Base-by-base conservation (phyloP, 2,329 filamentous ascomycete genomes). In the Sarocladium oryzae region DNA sequence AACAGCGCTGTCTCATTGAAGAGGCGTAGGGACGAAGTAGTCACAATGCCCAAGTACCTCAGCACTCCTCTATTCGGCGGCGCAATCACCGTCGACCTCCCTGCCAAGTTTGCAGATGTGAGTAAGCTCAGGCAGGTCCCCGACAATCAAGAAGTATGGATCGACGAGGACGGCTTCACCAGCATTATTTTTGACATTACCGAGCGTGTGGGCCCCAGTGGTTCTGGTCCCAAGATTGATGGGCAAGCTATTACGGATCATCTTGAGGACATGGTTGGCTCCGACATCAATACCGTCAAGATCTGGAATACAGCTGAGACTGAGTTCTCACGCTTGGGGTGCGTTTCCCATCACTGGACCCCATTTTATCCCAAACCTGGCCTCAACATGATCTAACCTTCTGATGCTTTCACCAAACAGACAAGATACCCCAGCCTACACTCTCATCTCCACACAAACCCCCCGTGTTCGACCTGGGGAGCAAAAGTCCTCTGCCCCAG, bases 171-270 rank as follows among this genome's bases (percentile, higher is more conserved):
- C 56, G 90, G 89, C 48, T 91, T 91, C 67, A 89, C 88, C 2
- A 90, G 81, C 69, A 84, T 96, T 65, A 91, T 96, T 60, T 79
- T 96, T 67, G 92, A 97, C 61, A 89, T 97, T 62, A 86, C 88
- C 51, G 86, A 96, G 72, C 86, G 88, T 52, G 85, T 95, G 20
- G 79, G 81, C 54, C 64, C 68, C 13, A 61, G 79, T 4, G 74
- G 76, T 26, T 72, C 69, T 37, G 69, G 73, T 2, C 73, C 81
- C 16, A 49, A 49, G 46, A 79, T 79, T 32, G 83, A 91, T 60
- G 85, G 86, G 52, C 79, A 78, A 40, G 89, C 89, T 20, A 71
- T 86, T 61, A 82, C 83, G 2, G 80, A 77, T 10, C 85, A 88
- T 60, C 73, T 88, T 1, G 78, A 86, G 60, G 86, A 89, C 38